Evolutionary conservation across 805 yeast genomes (phyloP).

Genomic region (Zygosaccharomyces kombuchaensis): DNA sequence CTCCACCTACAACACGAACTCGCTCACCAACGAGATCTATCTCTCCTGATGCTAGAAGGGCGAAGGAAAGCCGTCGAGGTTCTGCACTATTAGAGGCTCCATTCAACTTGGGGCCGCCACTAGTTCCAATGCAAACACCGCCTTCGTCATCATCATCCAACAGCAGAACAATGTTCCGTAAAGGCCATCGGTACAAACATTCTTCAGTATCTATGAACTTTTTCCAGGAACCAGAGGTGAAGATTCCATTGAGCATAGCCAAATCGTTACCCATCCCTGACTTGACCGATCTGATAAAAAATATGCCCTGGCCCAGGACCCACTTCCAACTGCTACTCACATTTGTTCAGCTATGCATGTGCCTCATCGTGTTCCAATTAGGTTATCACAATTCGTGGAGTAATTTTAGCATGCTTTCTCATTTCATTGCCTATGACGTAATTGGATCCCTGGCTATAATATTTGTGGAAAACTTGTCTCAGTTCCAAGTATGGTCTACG

Average conservation of each 20-base stretch:
- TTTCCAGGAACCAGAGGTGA: constrained; percentile 84
- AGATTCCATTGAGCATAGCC: constrained; percentile 75
- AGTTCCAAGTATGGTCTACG: constrained; percentile 86
- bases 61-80: constrained; percentile 14
- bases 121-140: constrained; percentile 15
- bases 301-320: constrained; percentile 55
- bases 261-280: constrained; percentile 47
- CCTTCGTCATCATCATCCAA: constrained; percentile 23
- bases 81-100: constrained; percentile 28
- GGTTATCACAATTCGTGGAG: constrained; percentile 57
- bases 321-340: constrained; percentile 56
- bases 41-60: constrained; percentile 25
- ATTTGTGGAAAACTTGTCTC: constrained; percentile 74
- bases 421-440: constrained; percentile 81
- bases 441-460: constrained; percentile 68
- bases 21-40: constrained; percentile 30
- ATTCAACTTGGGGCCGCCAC: constrained; percentile 23
- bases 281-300: constrained; percentile 53
- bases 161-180: constrained; percentile 61
- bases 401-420: constrained; percentile 74
- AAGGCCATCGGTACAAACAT: constrained; percentile 94
- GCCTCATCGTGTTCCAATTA: constrained; percentile 52
- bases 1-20: constrained; percentile 29
- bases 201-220: constrained; percentile 94
- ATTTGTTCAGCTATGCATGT: constrained; percentile 48